A percentile compares a stretch with the other conserved stretches of the same genome.
Evolutionary conservation across 2,329 filamentous ascomycete genomes (phyloP).

Genomic region (Verticillium albo-atrum): DNA sequence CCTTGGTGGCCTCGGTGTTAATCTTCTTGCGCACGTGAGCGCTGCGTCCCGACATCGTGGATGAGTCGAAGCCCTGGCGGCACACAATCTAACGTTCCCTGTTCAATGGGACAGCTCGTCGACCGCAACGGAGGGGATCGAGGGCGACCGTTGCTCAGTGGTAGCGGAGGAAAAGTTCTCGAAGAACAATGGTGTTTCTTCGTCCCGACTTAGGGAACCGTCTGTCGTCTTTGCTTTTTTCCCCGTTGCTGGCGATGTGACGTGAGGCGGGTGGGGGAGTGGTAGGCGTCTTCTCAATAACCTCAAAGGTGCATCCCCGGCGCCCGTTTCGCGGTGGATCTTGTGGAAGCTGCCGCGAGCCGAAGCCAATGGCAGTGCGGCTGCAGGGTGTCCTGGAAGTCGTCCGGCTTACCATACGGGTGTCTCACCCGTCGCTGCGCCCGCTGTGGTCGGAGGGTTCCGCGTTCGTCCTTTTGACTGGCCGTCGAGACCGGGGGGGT

Average conservation of each 20-base stretch:
- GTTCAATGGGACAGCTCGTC: neutral
- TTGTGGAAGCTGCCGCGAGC: neutral
- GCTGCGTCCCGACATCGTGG: constrained; percentile 52
- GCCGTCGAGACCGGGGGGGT: neutral
- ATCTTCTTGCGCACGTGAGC: constrained; percentile 57
- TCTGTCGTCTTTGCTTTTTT: neutral
- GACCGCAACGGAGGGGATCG: neutral
- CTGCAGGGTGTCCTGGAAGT: neutral
- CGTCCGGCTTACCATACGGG: neutral
- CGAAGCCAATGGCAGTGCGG: neutral
- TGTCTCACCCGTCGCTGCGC: neutral
- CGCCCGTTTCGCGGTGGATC: neutral
- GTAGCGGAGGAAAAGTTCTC: neutral
- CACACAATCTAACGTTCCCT: neutral
- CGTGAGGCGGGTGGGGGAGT: neutral
- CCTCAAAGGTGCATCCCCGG: neutral
- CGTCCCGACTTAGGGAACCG: neutral
- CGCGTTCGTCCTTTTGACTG: neutral
- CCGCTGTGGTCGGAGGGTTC: neutral
- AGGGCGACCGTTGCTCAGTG: neutral
- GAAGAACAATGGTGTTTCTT: neutral
- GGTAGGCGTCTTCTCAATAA: neutral
- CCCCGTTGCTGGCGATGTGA: neutral
- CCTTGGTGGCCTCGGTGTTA: constrained; percentile 38
- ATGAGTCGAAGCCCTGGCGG: neutral